phyloP scores from a whole-genome alignment of 441 rosid species.

The Gossypium armourianum region DNA sequence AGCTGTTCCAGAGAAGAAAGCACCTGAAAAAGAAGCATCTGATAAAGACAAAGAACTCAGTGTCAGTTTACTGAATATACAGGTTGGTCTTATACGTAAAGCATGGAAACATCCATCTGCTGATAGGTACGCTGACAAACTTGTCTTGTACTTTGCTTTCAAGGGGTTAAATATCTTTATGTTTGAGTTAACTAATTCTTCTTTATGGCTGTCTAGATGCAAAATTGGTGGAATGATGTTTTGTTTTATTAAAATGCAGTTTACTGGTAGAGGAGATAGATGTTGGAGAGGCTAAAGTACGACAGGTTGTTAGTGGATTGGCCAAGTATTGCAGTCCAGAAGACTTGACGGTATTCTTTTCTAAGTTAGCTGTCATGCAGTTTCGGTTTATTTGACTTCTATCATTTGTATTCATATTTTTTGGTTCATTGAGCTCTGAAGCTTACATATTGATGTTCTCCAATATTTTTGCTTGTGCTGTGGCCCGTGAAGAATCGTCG shows the following conservation, averaged over 20 bases:
- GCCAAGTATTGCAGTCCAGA: constrained; percentile 80
- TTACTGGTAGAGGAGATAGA: constrained; percentile 92
- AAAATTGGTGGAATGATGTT: constrained; percentile 11
- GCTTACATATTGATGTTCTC: constrained; percentile 15
- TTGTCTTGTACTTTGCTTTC: constrained; percentile 11
- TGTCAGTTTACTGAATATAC: constrained; percentile 78
- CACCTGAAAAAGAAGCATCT: constrained; percentile 40
- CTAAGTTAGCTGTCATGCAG: constrained; percentile 6
- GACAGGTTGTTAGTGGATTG: constrained; percentile 96
- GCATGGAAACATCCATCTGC: constrained; percentile 99
- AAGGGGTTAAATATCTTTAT: background rate
- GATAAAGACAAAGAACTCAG: constrained; percentile 66
- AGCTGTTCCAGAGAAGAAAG: constrained; percentile 44
- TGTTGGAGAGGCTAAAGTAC: constrained; percentile 67
- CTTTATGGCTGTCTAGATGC: background rate
- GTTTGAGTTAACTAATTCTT: background rate
- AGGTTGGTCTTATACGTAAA: constrained; percentile 78
- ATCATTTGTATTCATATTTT: background rate
- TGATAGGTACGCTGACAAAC: constrained; percentile 55
- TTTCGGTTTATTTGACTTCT: background rate
- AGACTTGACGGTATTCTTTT: constrained; percentile 48
- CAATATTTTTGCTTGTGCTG: constrained; percentile 21
- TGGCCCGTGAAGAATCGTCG: constrained; percentile 52
- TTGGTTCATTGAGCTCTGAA: constrained; percentile 14
- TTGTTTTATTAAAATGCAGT: constrained; percentile 35